Base-by-base conservation (phyloP, 768 basidiomycete species). In the Tephrocybe rancida region DNA sequence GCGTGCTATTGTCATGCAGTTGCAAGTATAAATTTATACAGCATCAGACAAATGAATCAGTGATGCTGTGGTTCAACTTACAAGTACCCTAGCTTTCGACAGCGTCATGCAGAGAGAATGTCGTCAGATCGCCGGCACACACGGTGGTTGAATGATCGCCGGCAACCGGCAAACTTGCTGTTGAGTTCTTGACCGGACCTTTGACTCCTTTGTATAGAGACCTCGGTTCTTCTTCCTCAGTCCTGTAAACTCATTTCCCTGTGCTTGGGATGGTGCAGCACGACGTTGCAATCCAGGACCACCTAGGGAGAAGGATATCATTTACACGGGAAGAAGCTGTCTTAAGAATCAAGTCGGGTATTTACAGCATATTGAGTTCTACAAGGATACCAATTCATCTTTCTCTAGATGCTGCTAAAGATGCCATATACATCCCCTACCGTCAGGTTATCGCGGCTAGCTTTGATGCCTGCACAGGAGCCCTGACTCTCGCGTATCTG, bases 361-460 rank as follows among this genome's bases (percentile, higher is more conserved):
- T 32, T 14, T 52, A 21, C 14, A 24, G 53, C 58, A 13, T 32
- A 46, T 44, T 30, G 25, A 44, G 11, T n/a, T 42, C 35, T n/a
- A 30, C 25, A 11, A 50, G 21, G 39, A 32, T 16, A 10, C 5
- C 38, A 35, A 52, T n/a, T 45, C 41, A 41, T 21, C 16, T 16
- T 24, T 37, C 19, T 27, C 16, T 49, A 8, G 2, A 44, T 57
- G 55, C 37, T 46, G 30, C 48, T 24, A 50, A 42, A 24, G 49
- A n/a, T 62, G 73, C 35, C 60, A 77, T 46, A 71, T 79, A 64
- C 26, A 61, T 75, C 25, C 60, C 65, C 0, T 67, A 68, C 37
- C 73, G 74, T 27, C 77, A 87, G 57, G 78, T 93, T 46, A 64
- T 93, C 18, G 75, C 74, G 50, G 84, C 83, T 1, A 73, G 67